phyloP scores from a whole-genome alignment of 129 eudicot genomes.

The Rutidosis leptorrhynchoides region DNA sequence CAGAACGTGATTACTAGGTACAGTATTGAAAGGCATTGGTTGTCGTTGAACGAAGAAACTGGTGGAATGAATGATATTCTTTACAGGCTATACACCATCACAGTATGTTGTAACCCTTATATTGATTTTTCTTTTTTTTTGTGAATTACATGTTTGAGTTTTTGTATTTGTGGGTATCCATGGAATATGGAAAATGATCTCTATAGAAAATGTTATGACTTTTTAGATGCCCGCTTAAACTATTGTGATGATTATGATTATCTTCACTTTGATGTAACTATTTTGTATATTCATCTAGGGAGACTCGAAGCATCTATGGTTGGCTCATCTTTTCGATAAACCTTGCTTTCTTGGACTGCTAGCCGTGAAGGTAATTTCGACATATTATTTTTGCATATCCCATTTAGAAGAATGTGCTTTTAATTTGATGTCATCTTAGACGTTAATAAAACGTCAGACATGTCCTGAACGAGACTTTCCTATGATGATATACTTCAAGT shows the following conservation, averaged over 20 bases:
- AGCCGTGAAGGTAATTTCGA: slow-evolving; percentile 61
- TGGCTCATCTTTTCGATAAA: slow-evolving; percentile 94
- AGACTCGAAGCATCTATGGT: slow-evolving; percentile 58
- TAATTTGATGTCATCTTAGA: neutral
- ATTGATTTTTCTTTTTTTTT: neutral
- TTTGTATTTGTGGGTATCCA: neutral
- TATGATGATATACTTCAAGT: neutral
- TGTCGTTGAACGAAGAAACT: slow-evolving; percentile 76
- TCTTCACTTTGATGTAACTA: neutral
- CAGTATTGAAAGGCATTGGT: slow-evolving; percentile 76
- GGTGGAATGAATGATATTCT: slow-evolving; percentile 98
- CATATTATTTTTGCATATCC: neutral
- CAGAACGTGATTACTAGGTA: slow-evolving; percentile 55
- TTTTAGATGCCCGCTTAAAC: neutral
- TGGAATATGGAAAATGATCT: neutral
- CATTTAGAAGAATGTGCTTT: neutral
- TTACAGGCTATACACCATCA: slow-evolving; percentile 58
- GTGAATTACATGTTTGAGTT: neutral
- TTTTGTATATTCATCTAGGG: slow-evolving; percentile 37
- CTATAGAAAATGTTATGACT: neutral
- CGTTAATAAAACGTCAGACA: neutral
- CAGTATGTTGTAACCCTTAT: slow-evolving; percentile 40
- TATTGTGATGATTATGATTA: neutral
- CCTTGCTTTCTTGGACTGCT: slow-evolving; percentile 88
- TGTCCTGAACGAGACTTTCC: neutral